phyloP scores from a whole-genome alignment of 1,284 basidiomycete species.

The Chalciporus sp. region DNA sequence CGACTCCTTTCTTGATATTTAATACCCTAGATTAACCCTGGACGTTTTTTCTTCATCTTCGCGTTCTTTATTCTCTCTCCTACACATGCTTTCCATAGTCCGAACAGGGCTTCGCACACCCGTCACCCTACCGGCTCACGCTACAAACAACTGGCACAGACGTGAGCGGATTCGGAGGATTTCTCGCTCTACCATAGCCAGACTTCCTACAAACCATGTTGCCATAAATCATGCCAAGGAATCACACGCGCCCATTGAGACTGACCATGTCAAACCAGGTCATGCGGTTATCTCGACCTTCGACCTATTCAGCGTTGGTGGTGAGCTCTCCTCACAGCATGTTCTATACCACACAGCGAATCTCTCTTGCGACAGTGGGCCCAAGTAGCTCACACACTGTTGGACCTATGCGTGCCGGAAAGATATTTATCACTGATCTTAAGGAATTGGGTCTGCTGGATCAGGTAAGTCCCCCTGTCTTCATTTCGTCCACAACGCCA shows the following conservation, averaged over 20 bases:
- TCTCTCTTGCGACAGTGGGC: slow-evolving; percentile 41
- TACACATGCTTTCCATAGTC: not conserved
- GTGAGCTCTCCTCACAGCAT: slow-evolving; percentile 39
- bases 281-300: slow-evolving; percentile 95
- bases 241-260: slow-evolving; percentile 2
- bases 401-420: slow-evolving; percentile 91
- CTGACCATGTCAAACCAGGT: slow-evolving; percentile 46
- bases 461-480: slow-evolving; percentile 47
- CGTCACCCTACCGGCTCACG: not conserved
- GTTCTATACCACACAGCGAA: not conserved
- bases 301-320: slow-evolving; percentile 93
- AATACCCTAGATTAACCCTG: not conserved
- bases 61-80: slow-evolving; percentile 4
- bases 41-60: not conserved
- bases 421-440: slow-evolving; percentile 84
- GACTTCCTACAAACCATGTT: slow-evolving; percentile 12
- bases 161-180: slow-evolving; percentile 16
- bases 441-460: slow-evolving; percentile 70
- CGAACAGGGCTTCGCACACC: slow-evolving; percentile 9
- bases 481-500: not conserved
- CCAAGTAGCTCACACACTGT: slow-evolving; percentile 74
- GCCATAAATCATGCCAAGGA: slow-evolving; percentile 3
- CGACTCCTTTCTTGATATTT: not conserved
- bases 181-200: slow-evolving; percentile 7
- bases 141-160: not conserved